Evolutionary conservation across 768 basidiomycete genomes (phyloP).

Genomic region (Auricularia sp.): DNA sequence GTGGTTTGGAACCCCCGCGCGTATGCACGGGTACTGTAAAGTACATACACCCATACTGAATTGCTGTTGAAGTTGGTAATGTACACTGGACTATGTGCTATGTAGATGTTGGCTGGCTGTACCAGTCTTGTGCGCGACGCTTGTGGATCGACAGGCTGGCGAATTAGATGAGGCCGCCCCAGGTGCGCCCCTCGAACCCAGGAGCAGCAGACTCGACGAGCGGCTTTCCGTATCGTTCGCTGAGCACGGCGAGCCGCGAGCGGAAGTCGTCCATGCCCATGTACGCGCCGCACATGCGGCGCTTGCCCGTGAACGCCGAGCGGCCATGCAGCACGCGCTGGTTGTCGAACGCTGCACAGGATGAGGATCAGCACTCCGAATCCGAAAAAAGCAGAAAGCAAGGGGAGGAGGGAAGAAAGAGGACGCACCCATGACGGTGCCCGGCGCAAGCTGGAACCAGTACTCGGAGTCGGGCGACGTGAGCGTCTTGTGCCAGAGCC

Average conservation of each 20-base stretch:
- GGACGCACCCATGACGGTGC: constrained; percentile 70
- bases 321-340: constrained; percentile 91
- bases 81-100: neutral
- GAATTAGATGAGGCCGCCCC: neutral
- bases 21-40: neutral
- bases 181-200: neutral
- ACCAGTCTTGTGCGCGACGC: no score
- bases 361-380: neutral
- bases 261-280: constrained; percentile 84
- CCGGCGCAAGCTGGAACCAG: constrained; percentile 83
- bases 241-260: constrained; percentile 62
- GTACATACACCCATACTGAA: neutral
- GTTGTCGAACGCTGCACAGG: constrained; percentile 68
- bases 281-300: constrained; percentile 95
- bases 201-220: neutral
- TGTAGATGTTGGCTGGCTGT: no score
- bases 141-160: neutral
- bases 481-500: constrained; percentile 65
- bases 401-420: neutral
- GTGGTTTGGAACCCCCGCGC: neutral
- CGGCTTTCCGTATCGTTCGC: constrained; percentile 39
- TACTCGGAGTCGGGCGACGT: constrained; percentile 78
- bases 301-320: constrained; percentile 77
- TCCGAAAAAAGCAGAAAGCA: no score
- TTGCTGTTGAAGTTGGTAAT: neutral